Percentiles rank a stretch among this genome's conserved stretches.
These are phyloP conservation scores for Onygena corvina DNA, from an alignment of 2,329 filamentous ascomycete species.

Conservation along the genomic window DNA sequence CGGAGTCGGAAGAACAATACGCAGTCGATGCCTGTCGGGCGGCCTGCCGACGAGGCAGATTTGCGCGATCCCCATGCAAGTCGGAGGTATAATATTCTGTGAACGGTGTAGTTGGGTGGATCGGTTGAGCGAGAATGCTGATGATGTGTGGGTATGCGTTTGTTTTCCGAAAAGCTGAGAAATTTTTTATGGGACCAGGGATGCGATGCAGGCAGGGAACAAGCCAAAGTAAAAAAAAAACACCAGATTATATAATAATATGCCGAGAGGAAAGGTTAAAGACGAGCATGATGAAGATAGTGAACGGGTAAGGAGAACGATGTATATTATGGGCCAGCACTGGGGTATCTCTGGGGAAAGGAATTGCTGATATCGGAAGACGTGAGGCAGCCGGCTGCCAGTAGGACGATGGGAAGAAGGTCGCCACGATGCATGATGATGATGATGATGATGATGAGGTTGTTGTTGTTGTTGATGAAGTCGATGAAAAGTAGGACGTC, in stretches of 20 bases:
- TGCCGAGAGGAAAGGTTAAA: neutral
- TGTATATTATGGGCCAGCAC: conserved; percentile 6
- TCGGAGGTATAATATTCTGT: neutral
- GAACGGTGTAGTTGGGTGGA: neutral
- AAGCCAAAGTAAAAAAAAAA: neutral
- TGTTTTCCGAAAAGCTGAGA: neutral
- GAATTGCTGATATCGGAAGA: conserved; percentile 7
- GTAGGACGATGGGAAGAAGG: conserved; percentile 6
- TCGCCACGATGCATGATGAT: conserved; percentile 1
- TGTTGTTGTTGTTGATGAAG: neutral
- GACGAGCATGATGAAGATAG: neutral
- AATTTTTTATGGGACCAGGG: neutral
- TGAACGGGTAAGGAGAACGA: conserved; percentile 3
- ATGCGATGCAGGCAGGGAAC: neutral
- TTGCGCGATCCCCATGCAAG: neutral
- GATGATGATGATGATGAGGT: no score
- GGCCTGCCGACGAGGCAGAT: conserved; percentile 1
- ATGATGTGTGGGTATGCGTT: conserved; percentile 3
- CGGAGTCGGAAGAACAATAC: no score
- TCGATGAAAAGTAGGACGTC: neutral
- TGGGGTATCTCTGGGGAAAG: conserved; percentile 6
- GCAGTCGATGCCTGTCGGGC: neutral
- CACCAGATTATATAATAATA: conserved; percentile 4
- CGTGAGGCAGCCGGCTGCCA: conserved; percentile 13
- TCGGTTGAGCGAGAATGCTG: neutral